A percentile compares a stretch with the other conserved stretches of the same genome.
Evolutionary conservation across 805 yeast species (phyloP).

Genomic region (Metschnikowia peoriensis): DNA sequence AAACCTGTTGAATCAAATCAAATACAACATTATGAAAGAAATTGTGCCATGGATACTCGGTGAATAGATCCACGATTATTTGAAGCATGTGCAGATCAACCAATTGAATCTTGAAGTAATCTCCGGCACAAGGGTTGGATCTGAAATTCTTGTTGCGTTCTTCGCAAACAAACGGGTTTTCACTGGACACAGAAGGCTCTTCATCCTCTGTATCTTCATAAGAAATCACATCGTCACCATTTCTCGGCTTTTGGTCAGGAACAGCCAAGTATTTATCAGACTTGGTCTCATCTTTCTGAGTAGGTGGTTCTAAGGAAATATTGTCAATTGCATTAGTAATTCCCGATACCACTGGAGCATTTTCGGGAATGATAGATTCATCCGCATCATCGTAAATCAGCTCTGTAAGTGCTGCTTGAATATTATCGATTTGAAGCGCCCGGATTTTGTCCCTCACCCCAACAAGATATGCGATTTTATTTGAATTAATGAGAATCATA

Average conservation of each 20-base stretch:
- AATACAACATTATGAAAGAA: constrained; percentile 96
- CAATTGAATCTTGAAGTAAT: constrained; percentile 76
- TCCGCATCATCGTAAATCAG: constrained; percentile 13
- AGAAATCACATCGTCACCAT: constrained; percentile 25
- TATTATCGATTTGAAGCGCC: constrained; percentile 36
- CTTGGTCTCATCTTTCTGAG: background rate
- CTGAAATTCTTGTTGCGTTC: constrained; percentile 39
- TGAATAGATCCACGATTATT: constrained; percentile 70
- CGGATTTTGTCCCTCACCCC: constrained; percentile 68
- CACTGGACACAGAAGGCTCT: constrained; percentile 43
- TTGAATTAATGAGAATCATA: constrained; percentile 86
- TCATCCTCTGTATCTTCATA: constrained; percentile 42
- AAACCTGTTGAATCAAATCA: constrained; percentile 91
- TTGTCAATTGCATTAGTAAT: constrained; percentile 40
- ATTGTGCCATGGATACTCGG: constrained; percentile 93
- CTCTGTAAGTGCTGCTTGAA: constrained; percentile 41
- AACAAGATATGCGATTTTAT: constrained; percentile 65
- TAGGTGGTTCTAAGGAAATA: constrained; percentile 37
- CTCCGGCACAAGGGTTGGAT: constrained; percentile 75
- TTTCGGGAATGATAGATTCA: background rate
- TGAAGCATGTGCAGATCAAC: constrained; percentile 70
- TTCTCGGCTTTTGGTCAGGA: constrained; percentile 16
- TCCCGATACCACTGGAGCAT: constrained; percentile 16
- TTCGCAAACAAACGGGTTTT: constrained; percentile 41
- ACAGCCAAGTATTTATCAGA: background rate